Evolutionary conservation across 306 rosid genomes (phyloP).

Genomic region (Castanea sativa): DNA sequence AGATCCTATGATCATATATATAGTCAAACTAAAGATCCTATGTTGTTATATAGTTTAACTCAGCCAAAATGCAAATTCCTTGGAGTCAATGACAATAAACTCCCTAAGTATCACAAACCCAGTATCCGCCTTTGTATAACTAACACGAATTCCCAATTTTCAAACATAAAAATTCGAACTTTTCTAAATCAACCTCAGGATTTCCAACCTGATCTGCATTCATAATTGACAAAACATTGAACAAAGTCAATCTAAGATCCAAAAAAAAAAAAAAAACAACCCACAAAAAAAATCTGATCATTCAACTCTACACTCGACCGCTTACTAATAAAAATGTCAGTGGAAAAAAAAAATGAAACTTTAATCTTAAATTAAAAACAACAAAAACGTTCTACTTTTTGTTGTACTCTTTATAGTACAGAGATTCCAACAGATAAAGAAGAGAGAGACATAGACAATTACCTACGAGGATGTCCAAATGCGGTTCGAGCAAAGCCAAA

Average conservation of each 20-base stretch:
- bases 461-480: constrained; percentile 55
- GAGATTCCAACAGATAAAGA: constrained; percentile 38
- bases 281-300: not conserved
- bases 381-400: not conserved
- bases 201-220: constrained; percentile 47
- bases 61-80: constrained; percentile 6
- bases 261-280: not conserved
- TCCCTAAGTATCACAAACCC: not conserved
- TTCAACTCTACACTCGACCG: not conserved
- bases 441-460: constrained; percentile 36
- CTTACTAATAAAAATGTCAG: not conserved
- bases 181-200: not conserved
- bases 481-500: constrained; percentile 36
- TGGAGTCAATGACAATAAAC: not conserved
- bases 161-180: constrained; percentile 9
- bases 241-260: constrained; percentile 25
- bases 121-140: not conserved
- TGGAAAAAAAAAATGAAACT: not conserved
- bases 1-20: constrained; percentile 10
- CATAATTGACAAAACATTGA: constrained; percentile 22
- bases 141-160: constrained; percentile 11
- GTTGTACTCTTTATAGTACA: constrained; percentile 11
- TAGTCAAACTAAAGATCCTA: constrained; percentile 3
- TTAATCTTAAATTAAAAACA: not conserved
- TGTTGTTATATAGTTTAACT: not conserved